Base-by-base conservation (phyloP, 108 stramenopile genomes). In the Pseudonitzschia pungens region DNA sequence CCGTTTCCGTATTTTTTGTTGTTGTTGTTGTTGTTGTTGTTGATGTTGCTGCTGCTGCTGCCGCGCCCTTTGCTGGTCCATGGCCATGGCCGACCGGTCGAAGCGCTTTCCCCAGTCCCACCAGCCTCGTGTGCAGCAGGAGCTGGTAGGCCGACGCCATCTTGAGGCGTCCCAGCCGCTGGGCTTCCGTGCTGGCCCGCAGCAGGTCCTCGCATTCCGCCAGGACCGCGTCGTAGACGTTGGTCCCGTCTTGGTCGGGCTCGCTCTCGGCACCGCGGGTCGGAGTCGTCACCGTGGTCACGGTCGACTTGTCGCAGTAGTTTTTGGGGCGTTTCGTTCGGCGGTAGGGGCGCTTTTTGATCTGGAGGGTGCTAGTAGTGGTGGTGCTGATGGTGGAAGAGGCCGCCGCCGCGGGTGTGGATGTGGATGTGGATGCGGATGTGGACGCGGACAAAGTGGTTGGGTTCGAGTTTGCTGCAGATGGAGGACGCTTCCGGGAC, bases 71-170 rank as follows among this genome's bases (percentile, higher is more conserved):
- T 41, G 43, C 27, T 72, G 22, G 18, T 57, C 65, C 11, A 40
- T 29, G 26, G 12, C 60, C 70, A 57, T 58, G 41, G 29, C 64
- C 9, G 81, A 76, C 41, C 87, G 75, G 81, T 95, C 94, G 73
- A 95, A 88, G 10, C 89, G 72, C 56, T 91, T n/a, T 86, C 10
- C 94, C 94, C 60, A 95, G 52, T 16, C 92, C 92, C 0, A 95
- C 86, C 43, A 95, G 77, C 21, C 94, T 78, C 8, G 89, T 83
- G 66, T 95, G 94, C 44, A 91, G 65, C 64, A 95, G 71, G 21
- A 91, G 53, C 53, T 85, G 82, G 71, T 87, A 92, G 40, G 87
- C 78, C 24, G 81, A 80, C 12, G 91, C 76, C 84, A 87, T 85
- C 58, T 90, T 85, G 45, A 95, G 71, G 21, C 94, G 71, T 32